A percentile compares a stretch with the other conserved stretches of the same genome.
These are phyloP conservation scores for Diaporthe ampelina DNA, from an alignment of 2,329 filamentous ascomycete species.

Conservation along the genomic window DNA sequence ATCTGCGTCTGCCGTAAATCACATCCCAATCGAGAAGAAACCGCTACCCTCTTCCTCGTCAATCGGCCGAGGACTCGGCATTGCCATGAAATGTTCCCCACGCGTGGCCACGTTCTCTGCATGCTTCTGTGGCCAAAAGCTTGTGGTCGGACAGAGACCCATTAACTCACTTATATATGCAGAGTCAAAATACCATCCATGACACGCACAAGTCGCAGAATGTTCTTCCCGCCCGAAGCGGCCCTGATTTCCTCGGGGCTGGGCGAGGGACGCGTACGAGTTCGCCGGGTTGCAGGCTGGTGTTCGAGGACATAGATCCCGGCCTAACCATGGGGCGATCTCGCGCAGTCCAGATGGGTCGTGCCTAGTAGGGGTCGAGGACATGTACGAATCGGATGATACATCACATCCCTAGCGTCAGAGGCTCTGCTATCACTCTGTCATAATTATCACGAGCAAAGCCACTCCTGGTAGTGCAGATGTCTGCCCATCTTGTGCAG, in stretches of 20 bases:
- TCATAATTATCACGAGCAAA: constrained; percentile 53
- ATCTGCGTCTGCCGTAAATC: constrained; percentile 28
- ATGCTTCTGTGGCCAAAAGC: not conserved
- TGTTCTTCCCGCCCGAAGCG: not conserved
- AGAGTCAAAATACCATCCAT: not conserved
- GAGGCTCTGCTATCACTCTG: constrained; percentile 10
- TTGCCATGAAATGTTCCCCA: not conserved
- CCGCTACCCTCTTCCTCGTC: constrained; percentile 7
- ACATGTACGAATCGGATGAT: constrained; percentile 22
- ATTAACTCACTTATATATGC: not conserved
- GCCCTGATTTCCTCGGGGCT: not conserved
- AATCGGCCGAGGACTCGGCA: constrained; percentile 13
- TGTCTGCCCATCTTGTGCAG: constrained; percentile 66
- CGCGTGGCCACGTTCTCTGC: not conserved
- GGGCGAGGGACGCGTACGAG: constrained; percentile 10
- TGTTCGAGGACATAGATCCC: constrained; percentile 22
- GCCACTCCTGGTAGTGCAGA: constrained; percentile 59
- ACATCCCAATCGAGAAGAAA: constrained; percentile 15
- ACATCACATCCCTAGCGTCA: constrained; percentile 25
- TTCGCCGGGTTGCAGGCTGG: constrained; percentile 29
- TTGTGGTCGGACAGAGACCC: not conserved
- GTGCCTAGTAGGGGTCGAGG: constrained; percentile 8
- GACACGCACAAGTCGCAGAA: not conserved
- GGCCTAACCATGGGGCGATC: constrained; percentile 21
- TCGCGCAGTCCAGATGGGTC: constrained; percentile 4